Evolutionary conservation across 139 green algal genomes (phyloP).

Genomic region (Asterochloris sp.): DNA sequence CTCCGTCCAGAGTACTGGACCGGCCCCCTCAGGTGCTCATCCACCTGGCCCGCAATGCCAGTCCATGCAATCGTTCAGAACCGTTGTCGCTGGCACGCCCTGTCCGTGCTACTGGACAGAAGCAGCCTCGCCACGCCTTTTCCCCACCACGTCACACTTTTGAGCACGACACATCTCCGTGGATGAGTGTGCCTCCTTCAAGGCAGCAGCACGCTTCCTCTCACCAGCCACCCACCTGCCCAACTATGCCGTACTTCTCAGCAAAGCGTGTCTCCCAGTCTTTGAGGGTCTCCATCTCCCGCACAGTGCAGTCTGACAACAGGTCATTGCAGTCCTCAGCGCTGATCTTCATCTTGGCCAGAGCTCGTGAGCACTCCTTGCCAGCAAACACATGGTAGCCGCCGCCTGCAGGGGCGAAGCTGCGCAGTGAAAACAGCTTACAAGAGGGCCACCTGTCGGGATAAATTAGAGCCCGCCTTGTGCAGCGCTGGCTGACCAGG

Average conservation of each 20-base stretch:
- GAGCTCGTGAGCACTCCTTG: slow-evolving; percentile 19
- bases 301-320: slow-evolving; percentile 27
- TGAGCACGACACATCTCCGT: not conserved
- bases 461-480: too few relatives aligned
- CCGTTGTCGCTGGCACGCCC: too few relatives aligned
- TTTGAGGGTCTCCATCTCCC: slow-evolving; percentile 41
- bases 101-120: too few relatives aligned
- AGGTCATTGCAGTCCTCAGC: slow-evolving; percentile 27
- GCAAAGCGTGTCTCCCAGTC: slow-evolving; percentile 49
- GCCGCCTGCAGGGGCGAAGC: slow-evolving; percentile 3
- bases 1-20: too few relatives aligned
- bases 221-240: slow-evolving; percentile 30
- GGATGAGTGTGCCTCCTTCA: not conserved
- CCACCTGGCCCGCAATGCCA: too few relatives aligned
- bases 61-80: too few relatives aligned
- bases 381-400: slow-evolving; percentile 27
- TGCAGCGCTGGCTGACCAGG: too few relatives aligned
- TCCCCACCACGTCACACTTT: too few relatives aligned
- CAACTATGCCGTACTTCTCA: slow-evolving; percentile 51
- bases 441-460: too few relatives aligned
- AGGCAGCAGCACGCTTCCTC: not conserved
- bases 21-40: too few relatives aligned
- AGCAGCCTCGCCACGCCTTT: not conserved
- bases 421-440: too few relatives aligned
- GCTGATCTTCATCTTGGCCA: slow-evolving; percentile 10